A percentile compares a stretch with the other conserved stretches of the same genome.
These are phyloP conservation scores for Fusarium poae DNA, from an alignment of 2,329 filamentous ascomycete species.

Conservation along the genomic window DNA sequence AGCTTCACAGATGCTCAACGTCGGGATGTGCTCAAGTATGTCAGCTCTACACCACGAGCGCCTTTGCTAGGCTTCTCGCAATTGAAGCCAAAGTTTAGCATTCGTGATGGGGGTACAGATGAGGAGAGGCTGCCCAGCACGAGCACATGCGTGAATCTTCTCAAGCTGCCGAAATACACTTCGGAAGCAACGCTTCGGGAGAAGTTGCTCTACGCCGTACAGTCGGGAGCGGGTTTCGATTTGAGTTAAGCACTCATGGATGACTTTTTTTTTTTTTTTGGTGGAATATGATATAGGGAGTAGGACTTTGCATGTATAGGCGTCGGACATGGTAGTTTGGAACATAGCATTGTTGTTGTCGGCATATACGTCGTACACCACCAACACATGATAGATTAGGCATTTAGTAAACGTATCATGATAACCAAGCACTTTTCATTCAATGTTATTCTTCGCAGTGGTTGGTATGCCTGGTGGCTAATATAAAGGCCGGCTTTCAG, in stretches of 20 bases:
- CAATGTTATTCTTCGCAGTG: neutral
- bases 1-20: constrained; percentile 80
- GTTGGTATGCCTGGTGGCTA: neutral
- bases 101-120: constrained; percentile 75
- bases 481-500: neutral
- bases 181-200: constrained; percentile 74
- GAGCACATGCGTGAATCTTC: constrained; percentile 93
- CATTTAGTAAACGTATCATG: constrained; percentile 5
- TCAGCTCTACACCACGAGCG: constrained; percentile 91
- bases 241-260: constrained; percentile 63
- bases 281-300: constrained; percentile 9
- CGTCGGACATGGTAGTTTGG: constrained; percentile 25
- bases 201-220: constrained; percentile 91
- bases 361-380: neutral
- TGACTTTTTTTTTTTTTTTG: neutral
- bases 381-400: neutral
- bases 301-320: constrained; percentile 36
- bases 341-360: constrained; percentile 5
- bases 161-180: constrained; percentile 89
- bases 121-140: constrained; percentile 87
- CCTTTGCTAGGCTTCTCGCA: constrained; percentile 91
- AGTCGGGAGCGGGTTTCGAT: constrained; percentile 93
- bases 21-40: constrained; percentile 91
- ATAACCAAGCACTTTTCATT: neutral
- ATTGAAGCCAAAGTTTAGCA: constrained; percentile 87